phyloP scores from a whole-genome alignment of 768 basidiomycete genomes.

The Mycena maculata region DNA sequence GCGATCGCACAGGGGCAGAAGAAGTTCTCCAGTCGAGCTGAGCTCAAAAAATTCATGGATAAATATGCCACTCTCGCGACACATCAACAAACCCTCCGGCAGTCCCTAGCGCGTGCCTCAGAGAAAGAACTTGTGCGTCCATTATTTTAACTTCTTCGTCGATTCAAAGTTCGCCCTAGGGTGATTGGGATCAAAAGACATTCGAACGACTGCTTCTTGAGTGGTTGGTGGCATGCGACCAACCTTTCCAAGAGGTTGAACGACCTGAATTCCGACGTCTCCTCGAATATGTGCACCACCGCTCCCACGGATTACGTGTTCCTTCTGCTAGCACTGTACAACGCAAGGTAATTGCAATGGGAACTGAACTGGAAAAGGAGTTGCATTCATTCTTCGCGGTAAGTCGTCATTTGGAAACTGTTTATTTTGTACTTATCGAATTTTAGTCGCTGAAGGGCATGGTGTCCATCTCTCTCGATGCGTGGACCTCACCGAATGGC shows the following conservation, averaged over 20 bases:
- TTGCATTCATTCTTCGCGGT: no score
- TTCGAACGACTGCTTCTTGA: slow-evolving; percentile 16
- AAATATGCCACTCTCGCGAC: neutral
- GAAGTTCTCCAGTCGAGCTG: no score
- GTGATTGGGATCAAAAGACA: slow-evolving; percentile 2
- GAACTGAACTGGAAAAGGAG: no score
- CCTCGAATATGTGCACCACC: slow-evolving; percentile 11
- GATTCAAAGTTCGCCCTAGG: neutral
- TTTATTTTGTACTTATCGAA: no score
- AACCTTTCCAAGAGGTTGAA: slow-evolving; percentile 15
- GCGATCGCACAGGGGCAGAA: slow-evolving; percentile 1
- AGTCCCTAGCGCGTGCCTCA: no score
- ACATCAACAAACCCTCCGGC: neutral
- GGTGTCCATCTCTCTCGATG: no score
- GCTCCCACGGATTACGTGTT: no score
- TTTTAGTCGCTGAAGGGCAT: no score
- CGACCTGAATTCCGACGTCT: neutral
- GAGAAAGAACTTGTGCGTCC: slow-evolving; percentile 5
- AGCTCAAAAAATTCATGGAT: neutral
- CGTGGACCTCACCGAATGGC: no score
- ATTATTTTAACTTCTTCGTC: neutral
- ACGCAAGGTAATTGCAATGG: no score
- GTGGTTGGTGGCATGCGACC: slow-evolving; percentile 13
- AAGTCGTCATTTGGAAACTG: no score
- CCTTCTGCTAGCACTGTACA: no score